Evolutionary conservation across 73 alveolate genomes (phyloP).

Genomic region (Paramecium sexaurelia): DNA sequence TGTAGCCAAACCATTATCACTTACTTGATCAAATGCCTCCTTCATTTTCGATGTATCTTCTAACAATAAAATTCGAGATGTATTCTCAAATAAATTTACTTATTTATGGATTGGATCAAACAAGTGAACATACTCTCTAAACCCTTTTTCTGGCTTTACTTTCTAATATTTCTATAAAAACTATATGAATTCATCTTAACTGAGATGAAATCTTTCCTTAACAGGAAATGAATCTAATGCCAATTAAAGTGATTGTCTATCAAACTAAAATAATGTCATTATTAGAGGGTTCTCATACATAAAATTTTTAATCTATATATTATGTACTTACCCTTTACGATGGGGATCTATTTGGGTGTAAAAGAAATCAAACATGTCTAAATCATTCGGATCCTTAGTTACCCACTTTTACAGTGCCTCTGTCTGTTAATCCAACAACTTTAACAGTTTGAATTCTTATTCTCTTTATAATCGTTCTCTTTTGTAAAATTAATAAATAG

Average conservation of each 20-base stretch:
- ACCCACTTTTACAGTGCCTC: conserved; percentile 48
- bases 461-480: conserved; percentile 38
- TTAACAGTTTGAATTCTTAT: conserved; percentile 6
- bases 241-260: not conserved
- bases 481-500: not conserved
- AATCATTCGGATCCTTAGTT: not conserved
- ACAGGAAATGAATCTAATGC: conserved; percentile 24
- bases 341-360: conserved; percentile 9
- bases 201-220: conserved; percentile 9
- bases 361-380: conserved; percentile 41
- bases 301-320: not conserved
- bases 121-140: conserved; percentile 10
- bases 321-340: conserved; percentile 16
- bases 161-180: conserved; percentile 21
- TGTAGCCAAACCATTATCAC: not conserved
- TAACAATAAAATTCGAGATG: not conserved
- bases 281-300: conserved; percentile 23
- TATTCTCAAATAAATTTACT: not conserved
- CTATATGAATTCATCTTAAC: not conserved
- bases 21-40: not conserved
- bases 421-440: conserved; percentile 3
- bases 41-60: not conserved
- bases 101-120: conserved; percentile 36
- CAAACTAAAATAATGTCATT: not conserved
- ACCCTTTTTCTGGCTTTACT: conserved; percentile 13